A percentile compares a stretch with the other conserved stretches of the same genome.
phyloP scores from a whole-genome alignment of 1,139 yeast species.

The Blastobotrys arbuscula region DNA sequence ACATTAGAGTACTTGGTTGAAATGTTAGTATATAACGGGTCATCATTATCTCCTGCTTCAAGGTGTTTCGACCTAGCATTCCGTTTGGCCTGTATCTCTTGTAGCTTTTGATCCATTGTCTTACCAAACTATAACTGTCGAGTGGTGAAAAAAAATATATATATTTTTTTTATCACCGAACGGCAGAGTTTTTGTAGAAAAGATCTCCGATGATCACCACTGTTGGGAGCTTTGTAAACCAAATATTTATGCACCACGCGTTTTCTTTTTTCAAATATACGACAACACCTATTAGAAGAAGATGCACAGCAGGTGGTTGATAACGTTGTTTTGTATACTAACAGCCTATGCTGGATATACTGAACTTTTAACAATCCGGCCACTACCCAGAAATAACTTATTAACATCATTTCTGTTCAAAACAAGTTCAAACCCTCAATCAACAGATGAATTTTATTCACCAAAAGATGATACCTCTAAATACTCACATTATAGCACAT shows the following conservation, averaged over 20 bases:
- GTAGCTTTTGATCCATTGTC: background rate
- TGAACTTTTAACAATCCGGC: constrained; percentile 57
- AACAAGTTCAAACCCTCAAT: constrained; percentile 47
- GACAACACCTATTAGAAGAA: background rate
- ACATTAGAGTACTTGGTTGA: background rate
- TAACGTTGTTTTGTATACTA: background rate
- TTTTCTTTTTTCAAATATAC: background rate
- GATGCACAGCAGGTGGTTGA: background rate
- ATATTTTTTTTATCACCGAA: background rate
- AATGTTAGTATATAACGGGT: constrained; percentile 1
- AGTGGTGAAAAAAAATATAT: background rate
- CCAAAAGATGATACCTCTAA: constrained; percentile 21
- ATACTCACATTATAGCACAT: constrained; percentile 59
- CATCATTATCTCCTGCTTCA: background rate
- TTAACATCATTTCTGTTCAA: constrained; percentile 65
- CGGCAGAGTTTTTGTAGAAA: background rate
- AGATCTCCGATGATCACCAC: too few species aligned
- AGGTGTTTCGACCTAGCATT: background rate
- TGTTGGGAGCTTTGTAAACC: too few species aligned
- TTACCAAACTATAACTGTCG: background rate
- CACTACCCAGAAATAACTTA: constrained; percentile 64
- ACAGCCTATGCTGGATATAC: constrained; percentile 34
- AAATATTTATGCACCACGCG: too few species aligned
- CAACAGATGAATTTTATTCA: constrained; percentile 29
- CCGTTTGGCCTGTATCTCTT: constrained; percentile 6